Conservation (phyloP, 768 basidiomycete species). For the Mycena sanguinolenta region DNA sequence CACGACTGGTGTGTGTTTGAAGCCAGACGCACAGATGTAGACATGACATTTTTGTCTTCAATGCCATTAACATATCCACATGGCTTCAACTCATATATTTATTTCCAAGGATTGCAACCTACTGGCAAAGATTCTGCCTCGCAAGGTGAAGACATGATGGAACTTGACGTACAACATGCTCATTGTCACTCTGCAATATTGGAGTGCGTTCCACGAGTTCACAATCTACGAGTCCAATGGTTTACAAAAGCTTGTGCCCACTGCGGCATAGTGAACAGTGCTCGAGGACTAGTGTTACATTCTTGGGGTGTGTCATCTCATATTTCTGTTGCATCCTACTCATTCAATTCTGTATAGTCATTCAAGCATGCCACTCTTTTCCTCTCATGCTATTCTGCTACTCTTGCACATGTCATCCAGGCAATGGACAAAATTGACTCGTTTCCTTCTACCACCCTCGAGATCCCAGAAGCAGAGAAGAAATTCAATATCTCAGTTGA, state of each 20-base stretch:
- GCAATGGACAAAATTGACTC: too few species aligned
- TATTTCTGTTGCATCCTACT: too few species aligned
- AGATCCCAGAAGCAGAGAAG: not conserved
- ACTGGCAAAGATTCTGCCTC: not conserved
- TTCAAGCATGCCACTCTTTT: not conserved
- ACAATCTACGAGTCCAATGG: not conserved
- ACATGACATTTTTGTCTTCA: too few species aligned
- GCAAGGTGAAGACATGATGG: not conserved
- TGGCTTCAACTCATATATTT: too few species aligned
- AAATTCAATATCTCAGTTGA: not conserved
- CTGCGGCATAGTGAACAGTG: too few species aligned
- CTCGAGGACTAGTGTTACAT: too few species aligned
- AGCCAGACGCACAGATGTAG: too few species aligned
- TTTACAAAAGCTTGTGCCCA: too few species aligned
- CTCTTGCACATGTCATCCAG: not conserved
- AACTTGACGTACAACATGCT: not conserved
- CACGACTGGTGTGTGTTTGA: too few species aligned
- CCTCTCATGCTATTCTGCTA: not conserved
- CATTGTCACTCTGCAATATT: not conserved
- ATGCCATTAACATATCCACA: too few species aligned
- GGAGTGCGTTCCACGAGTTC: not conserved
- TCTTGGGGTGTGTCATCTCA: too few species aligned
- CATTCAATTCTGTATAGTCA: too few species aligned
- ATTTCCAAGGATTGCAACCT: not conserved
- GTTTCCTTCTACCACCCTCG: not conserved